These are phyloP conservation scores for Evansstolkia leycettana DNA, from an alignment of 495 filamentous ascomycete genomes.

Conservation along the genomic window DNA sequence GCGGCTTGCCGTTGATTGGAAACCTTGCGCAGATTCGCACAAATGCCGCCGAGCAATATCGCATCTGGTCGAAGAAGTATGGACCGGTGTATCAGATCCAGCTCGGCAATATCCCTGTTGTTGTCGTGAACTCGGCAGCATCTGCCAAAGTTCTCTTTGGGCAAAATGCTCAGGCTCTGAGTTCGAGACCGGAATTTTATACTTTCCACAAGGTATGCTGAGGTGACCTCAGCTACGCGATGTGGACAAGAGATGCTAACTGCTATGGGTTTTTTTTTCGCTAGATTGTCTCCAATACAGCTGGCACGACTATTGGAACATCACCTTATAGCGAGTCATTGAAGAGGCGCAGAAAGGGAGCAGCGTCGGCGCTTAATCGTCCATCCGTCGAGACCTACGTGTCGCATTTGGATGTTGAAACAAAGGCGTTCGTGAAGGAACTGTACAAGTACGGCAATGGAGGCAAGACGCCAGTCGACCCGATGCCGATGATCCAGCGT, in stretches of 20 bases:
- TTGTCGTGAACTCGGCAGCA: slow-evolving; percentile 48
- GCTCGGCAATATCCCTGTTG: slow-evolving; percentile 47
- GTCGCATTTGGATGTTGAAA: slow-evolving; percentile 47
- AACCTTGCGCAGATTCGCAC: slow-evolving; percentile 46
- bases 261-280: no score
- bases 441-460: slow-evolving; percentile 26
- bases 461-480: slow-evolving; percentile 24
- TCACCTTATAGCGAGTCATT: slow-evolving; percentile 50
- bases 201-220: slow-evolving; percentile 48
- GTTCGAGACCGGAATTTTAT: slow-evolving; percentile 48
- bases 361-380: slow-evolving; percentile 49
- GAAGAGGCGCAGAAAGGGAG: slow-evolving; percentile 52
- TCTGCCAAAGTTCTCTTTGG: slow-evolving; percentile 45
- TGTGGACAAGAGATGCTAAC: neutral
- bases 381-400: slow-evolving; percentile 49
- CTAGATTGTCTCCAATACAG: slow-evolving; percentile 51
- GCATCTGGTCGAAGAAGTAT: slow-evolving; percentile 43
- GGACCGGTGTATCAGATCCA: slow-evolving; percentile 54
- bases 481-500: slow-evolving; percentile 33
- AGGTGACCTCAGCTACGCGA: neutral
- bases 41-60: slow-evolving; percentile 50
- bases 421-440: slow-evolving; percentile 38
- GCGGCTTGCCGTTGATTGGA: slow-evolving; percentile 47
- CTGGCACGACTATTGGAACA: slow-evolving; percentile 55
- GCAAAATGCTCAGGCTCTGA: slow-evolving; percentile 45